Percentiles rank a stretch among this genome's conserved stretches.
Conservation (phyloP, 2,329 filamentous ascomycete species). For the Fusarium xylarioides region DNA sequence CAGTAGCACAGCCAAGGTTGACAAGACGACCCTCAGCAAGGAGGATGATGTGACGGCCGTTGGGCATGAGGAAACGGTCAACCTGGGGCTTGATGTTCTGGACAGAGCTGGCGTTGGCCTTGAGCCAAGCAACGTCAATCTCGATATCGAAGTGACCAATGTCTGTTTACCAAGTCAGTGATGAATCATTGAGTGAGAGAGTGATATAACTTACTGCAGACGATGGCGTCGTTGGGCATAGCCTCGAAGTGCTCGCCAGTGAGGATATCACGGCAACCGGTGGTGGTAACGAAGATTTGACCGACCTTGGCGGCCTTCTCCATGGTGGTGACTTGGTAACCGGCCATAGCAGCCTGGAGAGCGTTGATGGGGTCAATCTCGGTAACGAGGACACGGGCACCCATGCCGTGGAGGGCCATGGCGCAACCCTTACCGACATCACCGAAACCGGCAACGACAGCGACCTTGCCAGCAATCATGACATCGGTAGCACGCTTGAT, state of each 20-base stretch:
- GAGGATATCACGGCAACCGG: conserved; percentile 98
- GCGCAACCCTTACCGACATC: conserved; percentile 99
- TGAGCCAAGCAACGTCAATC: conserved; percentile 99
- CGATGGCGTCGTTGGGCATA: conserved; percentile 98
- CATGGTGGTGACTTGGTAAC: conserved; percentile 97
- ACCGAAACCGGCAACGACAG: conserved; percentile 96
- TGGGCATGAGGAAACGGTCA: conserved; percentile 95
- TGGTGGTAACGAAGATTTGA: conserved; percentile 99
- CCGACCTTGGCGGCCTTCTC: conserved; percentile 88
- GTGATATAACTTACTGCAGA: conserved; percentile 76
- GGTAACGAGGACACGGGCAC: conserved; percentile 94
- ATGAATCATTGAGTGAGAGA: conserved; percentile 3
- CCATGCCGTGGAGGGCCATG: conserved; percentile 95
- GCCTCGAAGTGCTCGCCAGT: conserved; percentile 89
- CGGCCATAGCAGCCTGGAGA: conserved; percentile 96
- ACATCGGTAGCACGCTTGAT: conserved; percentile 99
- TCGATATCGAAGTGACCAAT: conserved; percentile 99
- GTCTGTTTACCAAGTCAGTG: conserved; percentile 57
- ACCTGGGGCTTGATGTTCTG: conserved; percentile 99
- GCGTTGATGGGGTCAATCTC: conserved; percentile 99
- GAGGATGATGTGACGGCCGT: conserved; percentile 96
- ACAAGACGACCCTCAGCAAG: conserved; percentile 98
- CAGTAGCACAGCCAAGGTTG: conserved; percentile 98
- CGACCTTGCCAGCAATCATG: conserved; percentile 99
- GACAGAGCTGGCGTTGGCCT: conserved; percentile 91